A percentile compares a stretch with the other conserved stretches of the same genome.
phyloP scores from a whole-genome alignment of 139 green algal species.

The Tetradesmus obliquus region DNA sequence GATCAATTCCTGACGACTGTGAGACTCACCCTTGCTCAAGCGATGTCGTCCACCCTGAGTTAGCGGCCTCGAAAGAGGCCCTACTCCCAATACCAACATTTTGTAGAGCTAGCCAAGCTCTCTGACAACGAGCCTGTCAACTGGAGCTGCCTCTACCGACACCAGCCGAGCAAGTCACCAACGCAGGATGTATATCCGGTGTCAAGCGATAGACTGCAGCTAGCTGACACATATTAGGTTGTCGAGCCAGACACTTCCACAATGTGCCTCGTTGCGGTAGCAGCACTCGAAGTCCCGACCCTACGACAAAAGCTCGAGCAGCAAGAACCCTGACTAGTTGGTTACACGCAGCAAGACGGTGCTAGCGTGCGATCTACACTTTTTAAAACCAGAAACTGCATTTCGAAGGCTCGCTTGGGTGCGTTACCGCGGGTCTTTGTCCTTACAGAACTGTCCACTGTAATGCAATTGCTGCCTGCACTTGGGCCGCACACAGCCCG shows the following conservation, averaged over 20 bases:
- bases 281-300: neutral
- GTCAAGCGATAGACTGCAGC: neutral
- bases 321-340: neutral
- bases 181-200: slow-evolving; percentile 3
- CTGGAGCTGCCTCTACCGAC: neutral
- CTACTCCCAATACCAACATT: neutral
- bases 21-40: neutral
- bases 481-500: neutral
- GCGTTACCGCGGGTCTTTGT: neutral
- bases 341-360: no score
- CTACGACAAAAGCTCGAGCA: neutral
- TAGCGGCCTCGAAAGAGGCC: neutral
- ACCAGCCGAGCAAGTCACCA: neutral
- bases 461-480: slow-evolving; percentile 1
- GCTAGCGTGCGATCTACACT: no score
- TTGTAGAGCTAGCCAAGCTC: neutral
- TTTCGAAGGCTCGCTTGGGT: neutral
- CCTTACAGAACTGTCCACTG: neutral
- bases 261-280: neutral
- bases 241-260: neutral
- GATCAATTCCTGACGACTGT: neutral
- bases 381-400: neutral
- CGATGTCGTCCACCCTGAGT: neutral
- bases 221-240: neutral
- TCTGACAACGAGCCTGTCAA: neutral